Base-by-base conservation (phyloP, 1,284 basidiomycete genomes). In the Cryptococcus wingfieldii region DNA sequence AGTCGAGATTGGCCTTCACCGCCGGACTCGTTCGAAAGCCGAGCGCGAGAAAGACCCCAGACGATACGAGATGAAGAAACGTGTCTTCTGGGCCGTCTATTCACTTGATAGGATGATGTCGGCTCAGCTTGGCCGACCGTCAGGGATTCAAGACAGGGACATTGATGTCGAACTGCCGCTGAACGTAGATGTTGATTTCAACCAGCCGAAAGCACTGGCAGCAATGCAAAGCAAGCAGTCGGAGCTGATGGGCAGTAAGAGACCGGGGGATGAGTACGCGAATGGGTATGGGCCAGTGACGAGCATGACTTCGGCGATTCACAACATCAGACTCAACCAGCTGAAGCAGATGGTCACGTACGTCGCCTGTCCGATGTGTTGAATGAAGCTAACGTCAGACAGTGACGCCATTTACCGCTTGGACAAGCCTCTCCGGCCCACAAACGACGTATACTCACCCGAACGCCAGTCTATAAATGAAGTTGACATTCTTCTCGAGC, bases 81-180 rank as follows among this genome's bases (percentile, higher is more conserved):
- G 67, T 23, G 61, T 63, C 8, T 69, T 67, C 46, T 69, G 67
- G 67, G 59, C 64, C 1, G 56, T 65, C 9, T 69, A 69, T 46
- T 60, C 64, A 10, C 48, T 69, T 16, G 67, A 69, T 34, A 68
- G 66, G 28, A 68, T 68, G 62, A 58, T 68, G 44, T 61, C 66
- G 3, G 53, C 65, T 10, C 66, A 68, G 51, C 61, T 68, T 12
- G 67, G 67, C 34, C 45, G 67, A 25, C 67, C 67, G 18, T 61
- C 64, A 9, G 64, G 64, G 44, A 64, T 69, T 25, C 60, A 62
- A 38, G 67, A 69, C 45, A 48, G 64, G 10, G 67, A 67, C 53
- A 69, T 69, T 34, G 67, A 69, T 49, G 62, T 67, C 13, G 67
- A 67, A 27, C 50, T 69, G 8, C 67, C 67, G 4, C 53, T 68